Base-by-base conservation (phyloP, 1,284 basidiomycete species). In the Moniliella sp. region DNA sequence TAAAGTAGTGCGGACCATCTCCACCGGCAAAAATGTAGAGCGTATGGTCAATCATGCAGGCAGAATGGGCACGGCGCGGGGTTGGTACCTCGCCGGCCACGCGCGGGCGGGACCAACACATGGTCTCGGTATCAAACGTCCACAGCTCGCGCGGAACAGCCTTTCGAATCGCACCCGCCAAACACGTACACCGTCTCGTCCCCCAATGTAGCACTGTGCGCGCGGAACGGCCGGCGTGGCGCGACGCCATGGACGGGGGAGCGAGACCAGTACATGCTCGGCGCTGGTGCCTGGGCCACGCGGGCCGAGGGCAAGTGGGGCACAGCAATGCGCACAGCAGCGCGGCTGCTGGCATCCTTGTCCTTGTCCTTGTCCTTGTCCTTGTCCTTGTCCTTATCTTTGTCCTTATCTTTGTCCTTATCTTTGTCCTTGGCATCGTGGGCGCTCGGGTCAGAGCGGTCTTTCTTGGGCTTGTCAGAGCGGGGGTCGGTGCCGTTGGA, bases 11-110 rank as follows among this genome's bases (percentile, higher is more conserved):
- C 3, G 75, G 69, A 0, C 76, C 78, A 45, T 82, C 72, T 0
- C 83, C 83, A 4, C 83, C 83, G 10, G 81, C 82, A 49, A 83
- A 78, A 4, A 88, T 64, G 49, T 79, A 72, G 28, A 88, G 73
- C 15, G 72, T 69, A 34, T 61, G 55, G 45, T 82, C 81, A 30
- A 82, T 75, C 18, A 81, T 69, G 0, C 80, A 88, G 1, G 80
- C 76, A 0, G 78, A 79, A 55, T 91, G 83, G 1, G 82, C 83
- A 13, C 83, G 72, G 28, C 78, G 75, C 0, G 79, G 78, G 1
- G 78, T 76, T 0, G 81, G 77, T 3, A 71, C 51, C 3, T 78
- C 75, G 11, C 82, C 82, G 2, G 67, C 52, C 18, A 73, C 74
- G 15, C 76, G 72, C 0, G 78, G 73, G 36, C 73, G 71, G 0